Conservation (phyloP, 1,284 basidiomycete species). For the Fomitopsis betulina region DNA sequence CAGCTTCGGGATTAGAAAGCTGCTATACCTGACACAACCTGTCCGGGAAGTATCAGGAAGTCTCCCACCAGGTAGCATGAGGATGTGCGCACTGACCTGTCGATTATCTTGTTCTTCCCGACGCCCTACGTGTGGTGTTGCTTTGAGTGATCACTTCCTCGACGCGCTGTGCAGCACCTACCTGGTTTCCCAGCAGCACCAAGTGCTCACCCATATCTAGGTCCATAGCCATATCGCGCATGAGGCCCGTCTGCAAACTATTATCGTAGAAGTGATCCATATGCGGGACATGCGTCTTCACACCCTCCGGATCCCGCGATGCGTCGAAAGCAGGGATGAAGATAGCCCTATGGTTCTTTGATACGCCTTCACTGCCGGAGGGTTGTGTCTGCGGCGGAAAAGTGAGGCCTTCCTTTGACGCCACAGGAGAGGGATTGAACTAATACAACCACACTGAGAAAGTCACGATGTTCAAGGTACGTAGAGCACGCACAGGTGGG, state of each 20-base stretch:
- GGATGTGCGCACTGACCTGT: conserved; percentile 39
- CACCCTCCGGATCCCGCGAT: conserved; percentile 46
- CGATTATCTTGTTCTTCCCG: conserved; percentile 67
- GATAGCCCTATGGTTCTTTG: conserved; percentile 27
- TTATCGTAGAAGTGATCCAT: conserved; percentile 71
- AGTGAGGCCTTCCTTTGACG: conserved; percentile 34
- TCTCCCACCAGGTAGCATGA: background rate
- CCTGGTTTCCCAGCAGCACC: conserved; percentile 64
- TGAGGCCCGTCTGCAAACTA: conserved; percentile 58
- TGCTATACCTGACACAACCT: conserved; percentile 49
- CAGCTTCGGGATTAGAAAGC: background rate
- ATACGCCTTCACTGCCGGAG: conserved; percentile 17
- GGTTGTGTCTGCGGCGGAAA: conserved; percentile 38
- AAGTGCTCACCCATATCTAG: conserved; percentile 57
- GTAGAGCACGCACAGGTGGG: conserved; percentile 22
- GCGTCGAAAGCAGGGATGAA: conserved; percentile 46
- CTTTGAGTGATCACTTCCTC: background rate
- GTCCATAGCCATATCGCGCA: conserved; percentile 61
- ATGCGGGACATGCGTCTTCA: conserved; percentile 52
- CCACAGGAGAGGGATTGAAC: conserved; percentile 45
- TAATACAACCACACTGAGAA: conserved; percentile 14
- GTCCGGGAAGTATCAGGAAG: background rate
- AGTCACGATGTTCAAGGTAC: background rate
- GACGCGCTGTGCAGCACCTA: conserved; percentile 16
- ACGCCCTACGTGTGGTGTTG: conserved; percentile 39